Conservation (phyloP, 2,329 filamentous ascomycete species). For the Aspergillus uvarum region DNA sequence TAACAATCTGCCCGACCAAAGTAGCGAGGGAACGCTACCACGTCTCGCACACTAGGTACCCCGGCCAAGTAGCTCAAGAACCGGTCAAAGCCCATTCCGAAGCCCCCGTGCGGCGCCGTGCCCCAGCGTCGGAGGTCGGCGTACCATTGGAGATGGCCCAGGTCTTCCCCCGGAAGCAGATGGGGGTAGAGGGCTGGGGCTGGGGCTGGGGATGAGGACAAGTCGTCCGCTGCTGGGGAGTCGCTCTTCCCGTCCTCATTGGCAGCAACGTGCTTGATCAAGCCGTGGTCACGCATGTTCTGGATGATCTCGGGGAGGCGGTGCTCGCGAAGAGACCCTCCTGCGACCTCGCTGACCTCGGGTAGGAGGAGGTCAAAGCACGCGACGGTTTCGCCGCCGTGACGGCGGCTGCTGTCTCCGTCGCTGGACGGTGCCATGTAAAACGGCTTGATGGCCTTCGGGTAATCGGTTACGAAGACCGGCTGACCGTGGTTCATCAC, state of each 20-base stretch:
- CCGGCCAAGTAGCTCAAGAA: constrained; percentile 81
- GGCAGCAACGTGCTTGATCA: constrained; percentile 44
- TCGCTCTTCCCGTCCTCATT: background rate
- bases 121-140: constrained; percentile 84
- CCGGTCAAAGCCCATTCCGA: constrained; percentile 86
- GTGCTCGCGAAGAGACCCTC: constrained; percentile 87
- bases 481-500: constrained; percentile 64
- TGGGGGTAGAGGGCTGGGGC: constrained; percentile 36
- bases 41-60: constrained; percentile 77
- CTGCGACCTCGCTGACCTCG: constrained; percentile 80
- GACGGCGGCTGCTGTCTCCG: constrained; percentile 8
- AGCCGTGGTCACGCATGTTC: constrained; percentile 69
- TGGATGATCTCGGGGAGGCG: constrained; percentile 64
- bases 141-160: constrained; percentile 74
- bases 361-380: constrained; percentile 90
- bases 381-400: constrained; percentile 62
- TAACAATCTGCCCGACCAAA: constrained; percentile 55
- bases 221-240: background rate
- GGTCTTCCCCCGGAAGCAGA: constrained; percentile 39
- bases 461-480: constrained; percentile 91
- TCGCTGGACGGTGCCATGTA: constrained; percentile 67
- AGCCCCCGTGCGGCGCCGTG: constrained; percentile 87
- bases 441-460: constrained; percentile 85
- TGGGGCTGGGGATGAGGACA: too few species aligned
- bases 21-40: constrained; percentile 79